Evolutionary conservation across 202 grass and related monocot species (phyloP).

Genomic region (Schoenoplectus tabernaemontani): DNA sequence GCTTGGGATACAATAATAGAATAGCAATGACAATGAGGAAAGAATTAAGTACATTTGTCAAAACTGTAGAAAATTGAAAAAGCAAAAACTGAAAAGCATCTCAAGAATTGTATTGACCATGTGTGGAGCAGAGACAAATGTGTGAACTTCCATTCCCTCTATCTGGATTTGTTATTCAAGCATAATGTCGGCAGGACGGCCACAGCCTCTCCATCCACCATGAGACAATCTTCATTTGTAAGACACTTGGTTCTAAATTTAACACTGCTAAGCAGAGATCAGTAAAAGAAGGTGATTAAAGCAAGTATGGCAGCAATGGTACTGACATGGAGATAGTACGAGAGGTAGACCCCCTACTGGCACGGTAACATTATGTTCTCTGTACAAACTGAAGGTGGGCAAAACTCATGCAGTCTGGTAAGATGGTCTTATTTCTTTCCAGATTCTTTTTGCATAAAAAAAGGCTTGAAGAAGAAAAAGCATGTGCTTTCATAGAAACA

Average conservation of each 20-base stretch:
- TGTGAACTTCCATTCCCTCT: not conserved
- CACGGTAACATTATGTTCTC: not conserved
- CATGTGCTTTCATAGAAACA: not conserved
- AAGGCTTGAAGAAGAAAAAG: not conserved
- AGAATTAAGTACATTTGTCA: not conserved
- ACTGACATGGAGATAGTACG: not conserved
- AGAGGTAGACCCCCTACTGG: not conserved
- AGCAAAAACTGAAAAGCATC: not conserved
- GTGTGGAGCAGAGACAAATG: not conserved
- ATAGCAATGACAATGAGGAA: not conserved
- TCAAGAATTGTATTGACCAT: not conserved
- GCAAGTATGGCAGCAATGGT: not conserved
- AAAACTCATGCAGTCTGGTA: not conserved
- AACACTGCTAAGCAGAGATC: conserved; percentile 24
- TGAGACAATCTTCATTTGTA: conserved; percentile 16
- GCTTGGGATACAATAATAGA: not conserved
- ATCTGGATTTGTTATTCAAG: conserved; percentile 11
- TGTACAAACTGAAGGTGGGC: not conserved
- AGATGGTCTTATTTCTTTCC: not conserved
- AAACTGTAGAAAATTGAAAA: not conserved
- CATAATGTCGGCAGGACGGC: conserved; percentile 36
- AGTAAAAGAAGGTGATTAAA: not conserved
- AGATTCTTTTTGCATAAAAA: not conserved
- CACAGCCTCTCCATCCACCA: conserved; percentile 51
- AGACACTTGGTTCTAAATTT: conserved; percentile 63